phyloP scores from a whole-genome alignment of 306 rosid genomes.

The Pyrus bretschneideri region DNA sequence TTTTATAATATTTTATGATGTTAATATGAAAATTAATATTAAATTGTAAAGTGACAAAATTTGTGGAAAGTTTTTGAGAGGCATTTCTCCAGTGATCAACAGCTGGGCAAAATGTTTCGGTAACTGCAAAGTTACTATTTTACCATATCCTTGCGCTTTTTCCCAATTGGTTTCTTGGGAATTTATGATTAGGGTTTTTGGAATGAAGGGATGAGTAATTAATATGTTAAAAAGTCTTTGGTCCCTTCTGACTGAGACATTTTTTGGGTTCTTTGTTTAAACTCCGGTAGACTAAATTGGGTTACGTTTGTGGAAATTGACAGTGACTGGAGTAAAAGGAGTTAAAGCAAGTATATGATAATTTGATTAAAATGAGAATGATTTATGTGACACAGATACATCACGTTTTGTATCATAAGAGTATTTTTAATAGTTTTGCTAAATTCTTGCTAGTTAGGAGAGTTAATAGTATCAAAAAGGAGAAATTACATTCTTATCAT shows the following conservation, averaged over 20 bases:
- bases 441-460: no score
- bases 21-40: no score
- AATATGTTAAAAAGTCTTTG: background rate
- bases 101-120: conserved; percentile 2
- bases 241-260: background rate
- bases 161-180: conserved; percentile 2
- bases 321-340: background rate
- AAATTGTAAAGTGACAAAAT: rapidly evolving
- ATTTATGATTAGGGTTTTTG: conserved; percentile 9
- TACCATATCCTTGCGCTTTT: background rate
- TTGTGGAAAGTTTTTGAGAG: rapidly evolving
- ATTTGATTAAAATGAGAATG: background rate
- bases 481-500: no score
- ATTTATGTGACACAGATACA: no score
- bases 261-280: background rate
- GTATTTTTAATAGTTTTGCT: no score
- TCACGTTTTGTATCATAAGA: no score
- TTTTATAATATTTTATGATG: no score
- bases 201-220: background rate
- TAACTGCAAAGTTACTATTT: conserved; percentile 11
- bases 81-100: background rate
- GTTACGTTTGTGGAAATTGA: conserved; percentile 9
- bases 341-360: background rate
- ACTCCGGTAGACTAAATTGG: background rate
- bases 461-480: no score